Conservation (phyloP, 345 rosid species). For the Salix viminalis region DNA sequence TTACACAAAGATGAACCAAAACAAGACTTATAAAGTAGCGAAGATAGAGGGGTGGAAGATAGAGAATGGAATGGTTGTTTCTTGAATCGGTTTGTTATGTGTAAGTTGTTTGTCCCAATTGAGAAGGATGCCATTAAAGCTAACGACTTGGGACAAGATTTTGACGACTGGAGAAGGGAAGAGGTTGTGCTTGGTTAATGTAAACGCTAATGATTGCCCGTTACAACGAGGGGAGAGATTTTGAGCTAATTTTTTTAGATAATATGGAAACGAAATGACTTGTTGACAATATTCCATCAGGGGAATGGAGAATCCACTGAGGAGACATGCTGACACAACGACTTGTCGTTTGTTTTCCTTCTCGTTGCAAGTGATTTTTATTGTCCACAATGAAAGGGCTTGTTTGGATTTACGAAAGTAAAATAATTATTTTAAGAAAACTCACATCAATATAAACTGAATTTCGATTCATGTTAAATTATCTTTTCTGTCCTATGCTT, state of each 20-base stretch:
- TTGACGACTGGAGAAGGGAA: not conserved
- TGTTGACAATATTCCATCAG: not conserved
- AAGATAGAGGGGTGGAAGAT: conserved; percentile 15
- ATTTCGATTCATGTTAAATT: too few species aligned
- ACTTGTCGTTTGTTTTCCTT: not conserved
- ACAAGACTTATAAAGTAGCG: conserved; percentile 24
- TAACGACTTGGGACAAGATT: not conserved
- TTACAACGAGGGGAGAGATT: not conserved
- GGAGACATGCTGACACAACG: not conserved
- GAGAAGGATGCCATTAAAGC: conserved; percentile 59
- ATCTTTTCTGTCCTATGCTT: too few species aligned
- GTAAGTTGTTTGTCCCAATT: conserved; percentile 34
- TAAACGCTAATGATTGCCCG: not conserved
- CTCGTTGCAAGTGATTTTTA: not conserved
- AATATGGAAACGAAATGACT: not conserved
- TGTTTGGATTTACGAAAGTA: not conserved
- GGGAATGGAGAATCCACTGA: not conserved
- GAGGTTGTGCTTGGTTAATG: not conserved
- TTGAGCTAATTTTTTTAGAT: not conserved
- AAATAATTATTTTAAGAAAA: too few species aligned
- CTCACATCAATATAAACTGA: too few species aligned
- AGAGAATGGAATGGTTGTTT: conserved; percentile 25
- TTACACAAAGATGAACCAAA: conserved; percentile 33
- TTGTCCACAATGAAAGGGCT: not conserved
- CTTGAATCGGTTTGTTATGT: conserved; percentile 31